A percentile compares a stretch with the other conserved stretches of the same genome.
Evolutionary conservation across 192 early-diverging fungal species (phyloP).

Genomic region (Podila minutissima): DNA sequence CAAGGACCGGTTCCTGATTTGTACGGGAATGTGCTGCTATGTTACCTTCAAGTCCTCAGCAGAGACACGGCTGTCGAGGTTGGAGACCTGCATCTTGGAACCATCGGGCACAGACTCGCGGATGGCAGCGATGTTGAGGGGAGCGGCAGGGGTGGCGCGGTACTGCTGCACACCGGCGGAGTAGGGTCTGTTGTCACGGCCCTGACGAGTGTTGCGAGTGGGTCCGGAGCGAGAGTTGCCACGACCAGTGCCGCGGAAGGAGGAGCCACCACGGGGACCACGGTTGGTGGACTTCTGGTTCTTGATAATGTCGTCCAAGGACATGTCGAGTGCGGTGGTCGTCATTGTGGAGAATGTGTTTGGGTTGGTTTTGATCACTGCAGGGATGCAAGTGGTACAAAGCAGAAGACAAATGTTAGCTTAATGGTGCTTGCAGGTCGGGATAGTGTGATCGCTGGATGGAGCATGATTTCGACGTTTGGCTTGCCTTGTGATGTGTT

Average conservation of each 20-base stretch:
- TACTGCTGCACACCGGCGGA: slow-evolving; percentile 37
- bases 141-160: slow-evolving; percentile 17
- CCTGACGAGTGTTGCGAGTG: slow-evolving; percentile 42
- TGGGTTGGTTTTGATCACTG: background rate
- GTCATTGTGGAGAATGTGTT: slow-evolving; percentile 12
- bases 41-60: slow-evolving; percentile 63
- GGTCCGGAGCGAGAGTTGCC: slow-evolving; percentile 36
- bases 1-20: background rate
- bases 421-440: too few relatives aligned
- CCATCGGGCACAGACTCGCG: slow-evolving; percentile 53
- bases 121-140: slow-evolving; percentile 36
- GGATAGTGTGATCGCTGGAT: too few relatives aligned
- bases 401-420: too few relatives aligned
- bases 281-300: slow-evolving; percentile 39
- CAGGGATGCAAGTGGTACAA: too few relatives aligned
- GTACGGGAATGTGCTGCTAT: slow-evolving; percentile 3
- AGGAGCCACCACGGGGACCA: slow-evolving; percentile 22
- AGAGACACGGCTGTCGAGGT: slow-evolving; percentile 64
- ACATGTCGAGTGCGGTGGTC: slow-evolving; percentile 47
- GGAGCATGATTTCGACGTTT: too few relatives aligned
- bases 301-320: slow-evolving; percentile 54
- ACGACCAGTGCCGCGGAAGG: slow-evolving; percentile 10
- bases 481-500: too few relatives aligned
- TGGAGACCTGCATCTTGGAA: slow-evolving; percentile 65
- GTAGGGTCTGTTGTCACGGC: slow-evolving; percentile 46